Percentiles rank a stretch among this genome's conserved stretches.
Conservation (phyloP, 148 eudicot species). For the Camellia japonica region DNA sequence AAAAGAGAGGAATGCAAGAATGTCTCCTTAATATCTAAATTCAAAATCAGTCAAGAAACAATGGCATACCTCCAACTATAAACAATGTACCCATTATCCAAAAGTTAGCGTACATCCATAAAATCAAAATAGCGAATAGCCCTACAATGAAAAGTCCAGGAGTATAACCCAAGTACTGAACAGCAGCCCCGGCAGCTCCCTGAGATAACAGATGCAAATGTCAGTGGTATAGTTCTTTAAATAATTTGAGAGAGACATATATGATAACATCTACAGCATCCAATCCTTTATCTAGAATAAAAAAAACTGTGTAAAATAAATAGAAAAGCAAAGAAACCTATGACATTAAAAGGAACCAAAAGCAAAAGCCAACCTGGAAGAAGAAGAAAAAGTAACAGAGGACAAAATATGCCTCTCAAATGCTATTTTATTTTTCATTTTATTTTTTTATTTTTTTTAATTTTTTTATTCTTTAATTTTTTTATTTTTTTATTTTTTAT, state of each 20-base stretch:
- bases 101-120: slow-evolving; percentile 99
- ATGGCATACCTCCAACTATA: slow-evolving; percentile 81
- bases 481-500: background rate
- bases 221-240: slow-evolving; percentile 15
- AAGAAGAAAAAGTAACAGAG: background rate
- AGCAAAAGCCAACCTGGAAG: slow-evolving; percentile 1
- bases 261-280: slow-evolving; percentile 1
- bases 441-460: no score
- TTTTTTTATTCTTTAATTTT: background rate
- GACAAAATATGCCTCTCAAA: background rate
- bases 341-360: background rate
- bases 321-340: background rate
- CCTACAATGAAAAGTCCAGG: slow-evolving; percentile 98
- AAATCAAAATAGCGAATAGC: slow-evolving; percentile 74
- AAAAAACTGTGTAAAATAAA: background rate
- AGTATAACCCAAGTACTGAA: slow-evolving; percentile 89
- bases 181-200: slow-evolving; percentile 90
- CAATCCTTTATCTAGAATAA: background rate
- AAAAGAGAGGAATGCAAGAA: background rate
- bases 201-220: slow-evolving; percentile 45
- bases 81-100: slow-evolving; percentile 92
- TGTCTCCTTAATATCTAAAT: background rate
- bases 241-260: background rate
- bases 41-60: slow-evolving; percentile 12
- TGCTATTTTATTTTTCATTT: background rate